phyloP scores from a whole-genome alignment of 768 basidiomycete species.

The Tricholoma saponaceum region DNA sequence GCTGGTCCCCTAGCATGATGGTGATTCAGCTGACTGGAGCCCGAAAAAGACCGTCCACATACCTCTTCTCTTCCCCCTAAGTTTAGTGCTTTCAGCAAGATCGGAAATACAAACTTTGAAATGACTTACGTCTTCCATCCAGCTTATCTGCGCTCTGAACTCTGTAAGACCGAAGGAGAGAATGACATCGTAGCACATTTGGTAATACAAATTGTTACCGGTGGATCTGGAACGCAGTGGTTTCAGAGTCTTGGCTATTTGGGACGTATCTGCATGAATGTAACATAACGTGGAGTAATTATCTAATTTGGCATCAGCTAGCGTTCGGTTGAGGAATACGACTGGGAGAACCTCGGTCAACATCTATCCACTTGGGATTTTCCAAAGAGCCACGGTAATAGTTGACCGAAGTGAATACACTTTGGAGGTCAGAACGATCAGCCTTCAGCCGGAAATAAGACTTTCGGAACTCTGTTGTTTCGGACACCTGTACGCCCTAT shows the following conservation, averaged over 20 bases:
- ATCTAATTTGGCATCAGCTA: conserved; percentile 4
- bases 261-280: conserved; percentile 17
- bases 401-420: background rate
- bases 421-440: conserved; percentile 2
- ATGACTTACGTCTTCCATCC: conserved; percentile 46
- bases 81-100: background rate
- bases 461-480: conserved; percentile 20
- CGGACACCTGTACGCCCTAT: conserved; percentile 18
- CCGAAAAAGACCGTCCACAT: too few relatives aligned
- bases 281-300: conserved; percentile 21
- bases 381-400: conserved; percentile 8
- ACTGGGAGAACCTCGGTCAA: conserved; percentile 16
- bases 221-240: background rate
- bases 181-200: conserved; percentile 38
- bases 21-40: too few relatives aligned
- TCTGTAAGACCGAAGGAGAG: conserved; percentile 52
- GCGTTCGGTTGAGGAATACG: background rate
- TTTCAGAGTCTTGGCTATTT: conserved; percentile 1
- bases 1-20: too few relatives aligned
- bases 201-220: conserved; percentile 19
- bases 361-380: conserved; percentile 22
- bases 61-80: conserved; percentile 35
- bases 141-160: conserved; percentile 46
- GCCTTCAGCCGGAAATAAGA: conserved; percentile 9
- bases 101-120: background rate